phyloP scores from a whole-genome alignment of 352 stramenopile species.

The Peronospora farinosa region DNA sequence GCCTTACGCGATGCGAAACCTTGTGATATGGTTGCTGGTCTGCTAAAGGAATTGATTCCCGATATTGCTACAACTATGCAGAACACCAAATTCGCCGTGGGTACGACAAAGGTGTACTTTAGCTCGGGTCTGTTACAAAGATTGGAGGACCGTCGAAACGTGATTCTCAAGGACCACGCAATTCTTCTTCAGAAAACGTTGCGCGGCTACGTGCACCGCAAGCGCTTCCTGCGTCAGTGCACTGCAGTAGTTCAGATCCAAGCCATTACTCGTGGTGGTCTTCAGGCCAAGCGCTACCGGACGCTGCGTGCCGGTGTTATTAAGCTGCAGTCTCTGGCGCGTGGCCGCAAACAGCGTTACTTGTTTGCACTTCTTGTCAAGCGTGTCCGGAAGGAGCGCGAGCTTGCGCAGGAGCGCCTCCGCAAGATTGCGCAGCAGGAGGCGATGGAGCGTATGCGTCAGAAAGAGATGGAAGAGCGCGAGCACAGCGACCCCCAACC shows the following conservation, averaged over 20 bases:
- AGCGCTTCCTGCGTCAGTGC: constrained; percentile 45
- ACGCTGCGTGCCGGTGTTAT: constrained; percentile 41
- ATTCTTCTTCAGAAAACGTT: constrained; percentile 74
- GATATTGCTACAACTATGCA: constrained; percentile 58
- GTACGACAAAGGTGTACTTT: constrained; percentile 80
- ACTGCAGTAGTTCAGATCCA: constrained; percentile 48
- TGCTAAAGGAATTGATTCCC: constrained; percentile 63
- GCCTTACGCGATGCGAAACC: constrained; percentile 45
- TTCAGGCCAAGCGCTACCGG: constrained; percentile 39
- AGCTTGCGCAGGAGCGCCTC: constrained; percentile 35
- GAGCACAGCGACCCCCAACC: constrained; percentile 42
- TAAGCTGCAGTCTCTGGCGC: constrained; percentile 45
- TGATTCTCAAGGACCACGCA: constrained; percentile 68
- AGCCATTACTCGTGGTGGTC: constrained; percentile 33
- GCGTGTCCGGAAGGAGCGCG: constrained; percentile 36
- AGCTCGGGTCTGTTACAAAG: constrained; percentile 87
- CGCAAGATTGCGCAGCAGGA: constrained; percentile 32
- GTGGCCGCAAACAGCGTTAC: constrained; percentile 59
- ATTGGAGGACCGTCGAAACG: constrained; percentile 82
- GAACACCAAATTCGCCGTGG: constrained; percentile 76
- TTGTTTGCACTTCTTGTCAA: constrained; percentile 43
- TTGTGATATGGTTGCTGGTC: constrained; percentile 64
- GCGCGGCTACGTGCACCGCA: constrained; percentile 49
- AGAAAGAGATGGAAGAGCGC: constrained; percentile 42
- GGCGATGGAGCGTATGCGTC: constrained; percentile 27